phyloP scores from a whole-genome alignment of 352 stramenopile genomes.

The Peronospora belbahrii region DNA sequence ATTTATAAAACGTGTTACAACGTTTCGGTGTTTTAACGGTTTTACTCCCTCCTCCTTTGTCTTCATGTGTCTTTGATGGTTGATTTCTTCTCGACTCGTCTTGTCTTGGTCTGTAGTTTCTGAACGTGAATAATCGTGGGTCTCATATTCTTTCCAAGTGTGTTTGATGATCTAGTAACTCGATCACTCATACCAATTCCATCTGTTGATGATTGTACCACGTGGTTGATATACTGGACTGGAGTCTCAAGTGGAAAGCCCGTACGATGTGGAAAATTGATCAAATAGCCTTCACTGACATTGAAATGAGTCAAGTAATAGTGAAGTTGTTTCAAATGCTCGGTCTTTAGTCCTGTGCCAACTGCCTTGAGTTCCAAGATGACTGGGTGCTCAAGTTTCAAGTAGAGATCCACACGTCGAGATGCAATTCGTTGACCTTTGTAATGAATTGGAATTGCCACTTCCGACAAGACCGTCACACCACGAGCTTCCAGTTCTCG shows the following conservation, averaged over 20 bases:
- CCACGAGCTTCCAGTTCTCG: slow-evolving; percentile 20
- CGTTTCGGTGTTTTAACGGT: no score
- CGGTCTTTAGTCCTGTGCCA: slow-evolving; percentile 6
- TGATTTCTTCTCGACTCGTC: slow-evolving; percentile 2
- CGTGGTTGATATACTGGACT: slow-evolving; percentile 7
- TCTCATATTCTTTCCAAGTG: slow-evolving; percentile 2
- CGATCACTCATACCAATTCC: slow-evolving; percentile 14
- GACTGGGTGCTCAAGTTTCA: slow-evolving; percentile 23
- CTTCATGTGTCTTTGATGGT: no score
- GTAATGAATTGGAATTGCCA: slow-evolving; percentile 29
- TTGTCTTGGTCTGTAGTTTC: no score
- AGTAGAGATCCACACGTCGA: slow-evolving; percentile 27
- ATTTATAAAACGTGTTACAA: no score
- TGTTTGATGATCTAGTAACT: slow-evolving; percentile 10
- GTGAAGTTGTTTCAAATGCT: slow-evolving; percentile 30
- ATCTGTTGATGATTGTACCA: slow-evolving; percentile 14
- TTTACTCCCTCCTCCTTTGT: no score
- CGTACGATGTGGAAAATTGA: slow-evolving; percentile 34
- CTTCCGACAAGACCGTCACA: slow-evolving; percentile 20
- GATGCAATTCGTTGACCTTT: slow-evolving; percentile 23
- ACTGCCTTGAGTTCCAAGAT: slow-evolving; percentile 37
- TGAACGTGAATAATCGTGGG: slow-evolving; percentile 18
- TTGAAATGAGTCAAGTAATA: slow-evolving; percentile 37
- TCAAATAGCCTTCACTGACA: slow-evolving; percentile 27
- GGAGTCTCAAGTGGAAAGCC: slow-evolving; percentile 24